phyloP scores from a whole-genome alignment of 1,139 yeast species.

The Yamadazyma blattariae region DNA sequence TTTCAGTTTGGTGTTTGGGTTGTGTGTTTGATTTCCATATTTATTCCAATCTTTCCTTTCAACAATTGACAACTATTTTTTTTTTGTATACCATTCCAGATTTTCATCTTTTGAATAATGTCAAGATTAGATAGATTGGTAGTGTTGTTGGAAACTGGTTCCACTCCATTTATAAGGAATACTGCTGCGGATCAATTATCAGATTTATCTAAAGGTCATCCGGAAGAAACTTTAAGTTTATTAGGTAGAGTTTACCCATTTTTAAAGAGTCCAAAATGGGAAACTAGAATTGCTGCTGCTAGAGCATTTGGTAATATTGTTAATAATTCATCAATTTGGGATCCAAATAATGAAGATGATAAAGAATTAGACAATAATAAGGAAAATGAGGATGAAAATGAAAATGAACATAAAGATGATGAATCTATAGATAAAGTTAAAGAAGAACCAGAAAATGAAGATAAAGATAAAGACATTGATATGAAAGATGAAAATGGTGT shows the following conservation, averaged over 20 bases:
- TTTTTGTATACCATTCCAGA: too few species aligned
- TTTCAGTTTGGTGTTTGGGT: too few species aligned
- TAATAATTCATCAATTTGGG: constrained; percentile 76
- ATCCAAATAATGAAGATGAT: constrained; percentile 52
- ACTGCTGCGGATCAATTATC: constrained; percentile 98
- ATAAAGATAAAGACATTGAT: constrained; percentile 5
- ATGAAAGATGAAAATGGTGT: constrained; percentile 15
- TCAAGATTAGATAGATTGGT: constrained; percentile 69
- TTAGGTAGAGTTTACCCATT: constrained; percentile 91
- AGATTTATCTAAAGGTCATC: constrained; percentile 90
- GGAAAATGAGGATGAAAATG: constrained; percentile 14
- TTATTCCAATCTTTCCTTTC: too few species aligned
- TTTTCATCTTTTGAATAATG: too few species aligned
- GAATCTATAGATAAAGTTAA: constrained; percentile 23
- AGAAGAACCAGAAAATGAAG: constrained; percentile 13
- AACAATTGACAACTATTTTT: neutral
- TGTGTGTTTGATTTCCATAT: too few species aligned
- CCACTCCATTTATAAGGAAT: constrained; percentile 88
- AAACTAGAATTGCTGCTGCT: constrained; percentile 93
- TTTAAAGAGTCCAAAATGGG: constrained; percentile 85
- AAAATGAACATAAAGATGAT: constrained; percentile 11
- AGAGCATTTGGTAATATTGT: constrained; percentile 94
- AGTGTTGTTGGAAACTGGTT: constrained; percentile 86
- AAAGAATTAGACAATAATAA: constrained; percentile 13
- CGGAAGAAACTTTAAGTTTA: constrained; percentile 83